Evolutionary conservation across 2,329 filamentous ascomycete species (phyloP), one percentile per base, ranked within the genome.

Genomic region (Aquanectria penicillioides): DNA sequence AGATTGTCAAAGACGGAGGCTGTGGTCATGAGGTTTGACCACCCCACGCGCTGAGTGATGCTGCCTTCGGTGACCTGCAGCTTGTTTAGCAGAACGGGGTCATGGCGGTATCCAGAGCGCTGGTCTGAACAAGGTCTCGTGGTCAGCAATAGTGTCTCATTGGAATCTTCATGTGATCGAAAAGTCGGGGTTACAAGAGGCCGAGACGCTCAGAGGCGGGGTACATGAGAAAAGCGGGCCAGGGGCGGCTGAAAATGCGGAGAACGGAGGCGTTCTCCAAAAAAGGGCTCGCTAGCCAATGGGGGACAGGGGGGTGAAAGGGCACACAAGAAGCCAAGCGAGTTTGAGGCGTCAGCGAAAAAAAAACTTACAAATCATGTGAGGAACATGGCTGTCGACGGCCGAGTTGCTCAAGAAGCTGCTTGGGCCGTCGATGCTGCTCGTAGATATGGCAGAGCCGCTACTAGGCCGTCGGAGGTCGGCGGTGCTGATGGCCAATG

Each of bases 351-450:
- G 46, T 54, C 47, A 52, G 56, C 41, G 59, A 64, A n/a, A n/a
- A n/a, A n/a, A n/a, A n/a, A 57, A 78, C 81, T 79, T 78, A 83
- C 81, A 81, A 64, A 81, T 74, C 68, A 81, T 74, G 70, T 81
- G 79, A 64, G 80, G 77, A 56, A 80, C 75, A 64, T 83, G 81
- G 69, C 74, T 75, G 36, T 82, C 78, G 41, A 74, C 63, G 43
- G 62, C 67, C 29, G 68, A 67, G 62, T 66, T 71, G 62, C 65
- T 65, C 26, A 72, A 63, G 37, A 69, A 70, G 33, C 62, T 57
- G 36, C 63, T 61, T 26, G 62, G 64, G 10, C 69, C 69, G 43
- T 74, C 66, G 44, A 69, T 65, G 60, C 71, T 73, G 61, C 69
- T 71, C 47, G 72, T 69, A 36, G 73, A 73, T 43, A 74, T 71